These are phyloP conservation scores for Emydomyces testavorans DNA, from an alignment of 2,329 filamentous ascomycete species.

Conservation along the genomic window DNA sequence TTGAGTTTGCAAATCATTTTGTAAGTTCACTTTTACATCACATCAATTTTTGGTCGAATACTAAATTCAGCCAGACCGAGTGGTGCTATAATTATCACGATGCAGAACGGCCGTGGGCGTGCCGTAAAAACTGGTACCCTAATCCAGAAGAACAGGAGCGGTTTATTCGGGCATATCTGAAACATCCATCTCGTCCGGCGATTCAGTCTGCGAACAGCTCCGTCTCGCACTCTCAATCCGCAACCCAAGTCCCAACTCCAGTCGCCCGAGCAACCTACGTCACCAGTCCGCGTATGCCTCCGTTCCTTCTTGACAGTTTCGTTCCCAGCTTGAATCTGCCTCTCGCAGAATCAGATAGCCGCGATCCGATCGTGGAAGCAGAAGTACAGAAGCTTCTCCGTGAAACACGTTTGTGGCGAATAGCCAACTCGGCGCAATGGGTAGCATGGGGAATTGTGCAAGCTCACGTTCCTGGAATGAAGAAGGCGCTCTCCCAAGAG, in stretches of 20 bases:
- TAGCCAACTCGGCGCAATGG: conserved; percentile 83
- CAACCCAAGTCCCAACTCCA: conserved; percentile 17
- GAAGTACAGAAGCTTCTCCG: conserved; percentile 60
- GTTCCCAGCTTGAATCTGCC: conserved; percentile 41
- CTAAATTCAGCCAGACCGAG: conserved; percentile 47
- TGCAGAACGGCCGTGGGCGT: conserved; percentile 50
- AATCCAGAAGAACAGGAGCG: conserved; percentile 67
- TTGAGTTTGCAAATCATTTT: conserved; percentile 97
- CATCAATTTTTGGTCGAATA: not conserved
- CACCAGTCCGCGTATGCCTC: conserved; percentile 34
- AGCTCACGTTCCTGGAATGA: conserved; percentile 69
- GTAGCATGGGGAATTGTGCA: conserved; percentile 94
- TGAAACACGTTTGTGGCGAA: conserved; percentile 74
- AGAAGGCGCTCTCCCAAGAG: conserved; percentile 29
- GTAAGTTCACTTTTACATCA: conserved; percentile 36
- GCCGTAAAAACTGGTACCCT: conserved; percentile 61
- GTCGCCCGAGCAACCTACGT: conserved; percentile 23
- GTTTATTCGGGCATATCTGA: conserved; percentile 77
- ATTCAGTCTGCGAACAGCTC: conserved; percentile 10
- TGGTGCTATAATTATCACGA: conserved; percentile 98
- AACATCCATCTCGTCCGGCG: conserved; percentile 54
- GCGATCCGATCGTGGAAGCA: conserved; percentile 54
- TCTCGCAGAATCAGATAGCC: conserved; percentile 47
- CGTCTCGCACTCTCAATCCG: not conserved
- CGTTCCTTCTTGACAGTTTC: conserved; percentile 73